A percentile compares a stretch with the other conserved stretches of the same genome.
phyloP scores from a whole-genome alignment of 257 asterid species.

The Capsicum pubescens region DNA sequence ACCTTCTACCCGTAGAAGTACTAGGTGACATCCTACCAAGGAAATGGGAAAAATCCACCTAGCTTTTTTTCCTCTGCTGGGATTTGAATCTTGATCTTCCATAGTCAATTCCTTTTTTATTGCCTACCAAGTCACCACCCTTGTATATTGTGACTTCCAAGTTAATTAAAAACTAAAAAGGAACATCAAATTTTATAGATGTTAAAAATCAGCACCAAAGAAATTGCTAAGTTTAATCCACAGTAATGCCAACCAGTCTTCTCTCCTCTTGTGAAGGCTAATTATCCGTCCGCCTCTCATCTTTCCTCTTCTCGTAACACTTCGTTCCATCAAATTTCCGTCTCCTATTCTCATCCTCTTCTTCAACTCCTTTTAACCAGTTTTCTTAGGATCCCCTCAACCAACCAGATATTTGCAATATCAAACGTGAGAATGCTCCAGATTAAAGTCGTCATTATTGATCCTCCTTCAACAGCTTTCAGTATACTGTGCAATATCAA shows the following conservation, averaged over 20 bases:
- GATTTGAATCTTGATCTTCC: background rate
- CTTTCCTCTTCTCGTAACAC: background rate
- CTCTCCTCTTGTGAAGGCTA: background rate
- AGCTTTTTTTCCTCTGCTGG: background rate
- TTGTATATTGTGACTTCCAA: slow-evolving; percentile 10
- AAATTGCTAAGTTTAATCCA: background rate
- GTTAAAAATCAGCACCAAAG: background rate
- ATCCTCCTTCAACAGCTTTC: too few relatives aligned
- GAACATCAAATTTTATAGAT: background rate
- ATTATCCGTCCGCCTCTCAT: background rate
- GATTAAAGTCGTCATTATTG: too few relatives aligned
- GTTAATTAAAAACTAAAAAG: slow-evolving; percentile 1
- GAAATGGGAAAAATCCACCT: background rate
- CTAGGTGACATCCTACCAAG: background rate
- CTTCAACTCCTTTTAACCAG: background rate
- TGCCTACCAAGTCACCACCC: background rate
- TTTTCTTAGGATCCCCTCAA: background rate
- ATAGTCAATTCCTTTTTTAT: slow-evolving; percentile 11
- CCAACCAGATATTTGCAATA: too few relatives aligned
- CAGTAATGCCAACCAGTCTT: background rate
- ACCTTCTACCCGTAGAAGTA: background rate
- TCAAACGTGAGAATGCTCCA: too few relatives aligned
- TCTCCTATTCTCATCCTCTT: background rate
- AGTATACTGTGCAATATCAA: too few relatives aligned
- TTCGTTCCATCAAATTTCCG: background rate